phyloP scores from a whole-genome alignment of 768 basidiomycete genomes.

The Phaeotremella skinneri region DNA sequence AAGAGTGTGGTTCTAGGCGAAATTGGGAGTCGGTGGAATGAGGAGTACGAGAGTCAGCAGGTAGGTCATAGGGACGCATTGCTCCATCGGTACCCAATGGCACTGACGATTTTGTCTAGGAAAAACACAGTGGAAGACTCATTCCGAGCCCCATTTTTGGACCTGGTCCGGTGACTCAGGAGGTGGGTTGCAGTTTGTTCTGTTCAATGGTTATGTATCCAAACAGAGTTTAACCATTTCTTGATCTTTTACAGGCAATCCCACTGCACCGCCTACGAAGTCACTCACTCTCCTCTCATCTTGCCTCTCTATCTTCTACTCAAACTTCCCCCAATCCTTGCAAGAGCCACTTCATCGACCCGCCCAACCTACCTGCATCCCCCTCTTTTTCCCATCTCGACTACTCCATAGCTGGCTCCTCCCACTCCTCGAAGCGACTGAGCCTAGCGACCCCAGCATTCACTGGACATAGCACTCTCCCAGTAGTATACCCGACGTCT shows the following conservation, averaged over 20 bases:
- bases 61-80: not conserved
- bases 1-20: slow-evolving; percentile 17
- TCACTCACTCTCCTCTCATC: slow-evolving; percentile 27
- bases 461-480: slow-evolving; percentile 5
- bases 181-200: too few relatives aligned
- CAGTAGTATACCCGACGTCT: slow-evolving; percentile 13
- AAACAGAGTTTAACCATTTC: not conserved
- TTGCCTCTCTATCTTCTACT: slow-evolving; percentile 1
- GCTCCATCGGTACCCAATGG: slow-evolving; percentile 1
- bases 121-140: not conserved
- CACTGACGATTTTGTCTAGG: slow-evolving; percentile 1
- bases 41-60: slow-evolving; percentile 13
- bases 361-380: slow-evolving; percentile 18
- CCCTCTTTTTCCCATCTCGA: slow-evolving; percentile 27
- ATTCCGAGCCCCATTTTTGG: too few relatives aligned
- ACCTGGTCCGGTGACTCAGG: too few relatives aligned
- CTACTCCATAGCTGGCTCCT: slow-evolving; percentile 24
- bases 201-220: too few relatives aligned
- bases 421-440: not conserved
- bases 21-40: slow-evolving; percentile 18
- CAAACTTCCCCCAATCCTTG: slow-evolving; percentile 17
- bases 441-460: slow-evolving; percentile 4
- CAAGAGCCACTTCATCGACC: slow-evolving; percentile 23
- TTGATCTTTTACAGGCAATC: slow-evolving; percentile 9
- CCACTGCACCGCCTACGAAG: slow-evolving; percentile 23